A percentile compares a stretch with the other conserved stretches of the same genome.
These are phyloP conservation scores for Knoxdaviesia proteae DNA, from an alignment of 2,329 filamentous ascomycete species.

Conservation along the genomic window DNA sequence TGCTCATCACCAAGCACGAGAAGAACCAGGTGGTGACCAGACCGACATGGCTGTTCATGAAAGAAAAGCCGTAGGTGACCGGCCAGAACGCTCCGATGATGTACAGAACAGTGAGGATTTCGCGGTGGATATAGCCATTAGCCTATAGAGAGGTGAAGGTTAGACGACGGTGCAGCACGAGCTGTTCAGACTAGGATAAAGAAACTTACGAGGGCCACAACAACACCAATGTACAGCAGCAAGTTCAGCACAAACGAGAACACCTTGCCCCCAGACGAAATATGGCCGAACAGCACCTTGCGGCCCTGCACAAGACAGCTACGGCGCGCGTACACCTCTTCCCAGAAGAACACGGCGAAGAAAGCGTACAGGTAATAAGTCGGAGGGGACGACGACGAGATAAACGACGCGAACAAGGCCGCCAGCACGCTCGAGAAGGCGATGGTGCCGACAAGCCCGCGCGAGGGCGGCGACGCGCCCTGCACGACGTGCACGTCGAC, in stretches of 20 bases:
- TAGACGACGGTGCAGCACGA: background rate
- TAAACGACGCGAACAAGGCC: slow-evolving; percentile 56
- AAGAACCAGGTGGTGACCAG: slow-evolving; percentile 52
- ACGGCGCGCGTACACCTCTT: slow-evolving; percentile 70
- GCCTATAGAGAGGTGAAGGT: slow-evolving; percentile 31
- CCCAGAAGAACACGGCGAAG: slow-evolving; percentile 92
- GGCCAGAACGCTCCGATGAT: slow-evolving; percentile 64
- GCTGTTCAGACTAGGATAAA: background rate
- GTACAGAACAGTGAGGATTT: slow-evolving; percentile 69
- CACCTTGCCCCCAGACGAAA: slow-evolving; percentile 36
- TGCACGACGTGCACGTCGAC: slow-evolving; percentile 74
- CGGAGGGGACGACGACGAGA: slow-evolving; percentile 55
- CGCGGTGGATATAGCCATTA: slow-evolving; percentile 75
- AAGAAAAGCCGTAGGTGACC: slow-evolving; percentile 46
- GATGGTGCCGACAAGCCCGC: slow-evolving; percentile 35
- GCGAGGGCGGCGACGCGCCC: slow-evolving; percentile 40
- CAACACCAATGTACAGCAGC: slow-evolving; percentile 47
- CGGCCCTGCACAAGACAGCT: slow-evolving; percentile 46
- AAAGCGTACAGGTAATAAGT: slow-evolving; percentile 84
- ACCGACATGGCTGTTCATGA: slow-evolving; percentile 43
- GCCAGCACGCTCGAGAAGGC: slow-evolving; percentile 61
- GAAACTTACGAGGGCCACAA: slow-evolving; percentile 52
- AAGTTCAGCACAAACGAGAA: slow-evolving; percentile 41
- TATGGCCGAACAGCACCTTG: slow-evolving; percentile 45
- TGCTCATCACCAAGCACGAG: slow-evolving; percentile 67